Evolutionary conservation across 2,329 filamentous ascomycete genomes (phyloP).

Genomic region (Sclerotinia nivalis): DNA sequence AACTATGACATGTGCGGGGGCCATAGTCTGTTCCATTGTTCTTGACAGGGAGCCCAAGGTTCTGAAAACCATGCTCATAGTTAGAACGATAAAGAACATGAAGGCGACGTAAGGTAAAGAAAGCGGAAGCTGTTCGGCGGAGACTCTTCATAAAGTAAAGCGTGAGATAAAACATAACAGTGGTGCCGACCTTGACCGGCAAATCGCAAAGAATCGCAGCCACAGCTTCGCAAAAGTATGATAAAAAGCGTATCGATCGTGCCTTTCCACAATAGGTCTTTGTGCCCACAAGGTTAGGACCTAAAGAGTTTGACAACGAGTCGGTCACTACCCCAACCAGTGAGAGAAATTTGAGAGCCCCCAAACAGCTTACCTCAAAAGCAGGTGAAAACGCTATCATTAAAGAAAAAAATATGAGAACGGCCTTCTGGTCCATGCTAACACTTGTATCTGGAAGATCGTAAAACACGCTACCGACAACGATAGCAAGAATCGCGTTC

Average conservation of each 20-base stretch:
- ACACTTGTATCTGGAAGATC: constrained; percentile 52
- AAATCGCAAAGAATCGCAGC: constrained; percentile 57
- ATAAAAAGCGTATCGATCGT: constrained; percentile 48
- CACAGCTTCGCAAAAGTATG: constrained; percentile 54
- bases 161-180: constrained; percentile 54
- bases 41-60: constrained; percentile 74
- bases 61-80: constrained; percentile 84
- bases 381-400: too few relatives aligned
- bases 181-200: constrained; percentile 57
- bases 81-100: constrained; percentile 36
- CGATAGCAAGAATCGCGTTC: constrained; percentile 54
- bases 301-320: constrained; percentile 31
- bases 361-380: too few relatives aligned
- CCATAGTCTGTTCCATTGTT: constrained; percentile 65
- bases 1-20: constrained; percentile 55
- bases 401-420: constrained; percentile 59
- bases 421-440: constrained; percentile 61
- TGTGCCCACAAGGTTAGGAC: constrained; percentile 41
- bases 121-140: background rate
- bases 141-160: constrained; percentile 57
- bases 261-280: constrained; percentile 50
- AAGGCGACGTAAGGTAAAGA: background rate
- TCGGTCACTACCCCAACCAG: constrained; percentile 46
- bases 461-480: constrained; percentile 64
- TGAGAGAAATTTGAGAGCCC: too few relatives aligned